Conservation (phyloP, 305 asterid genomes). For the Fraxinus sp. region DNA sequence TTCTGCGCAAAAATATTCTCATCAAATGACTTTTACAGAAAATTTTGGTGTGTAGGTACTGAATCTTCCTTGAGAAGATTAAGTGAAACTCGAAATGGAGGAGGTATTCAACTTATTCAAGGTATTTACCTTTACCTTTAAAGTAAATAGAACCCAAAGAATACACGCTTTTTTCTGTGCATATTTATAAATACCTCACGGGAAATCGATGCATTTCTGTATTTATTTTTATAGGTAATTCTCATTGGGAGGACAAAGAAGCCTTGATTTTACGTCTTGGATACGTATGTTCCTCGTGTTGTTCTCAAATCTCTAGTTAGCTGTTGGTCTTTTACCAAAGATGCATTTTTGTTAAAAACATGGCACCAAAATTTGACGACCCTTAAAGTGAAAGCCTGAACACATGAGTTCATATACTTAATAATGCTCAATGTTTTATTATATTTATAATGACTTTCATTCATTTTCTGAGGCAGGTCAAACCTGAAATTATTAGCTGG, state of each 20-base stretch:
- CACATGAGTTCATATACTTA: neutral
- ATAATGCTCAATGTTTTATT: slow-evolving; percentile 1
- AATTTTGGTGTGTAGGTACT: slow-evolving; percentile 35
- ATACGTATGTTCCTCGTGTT: slow-evolving; percentile 51
- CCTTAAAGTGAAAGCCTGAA: slow-evolving; percentile 2
- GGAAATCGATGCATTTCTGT: neutral
- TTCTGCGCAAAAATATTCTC: neutral
- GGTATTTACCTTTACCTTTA: slow-evolving; percentile 8
- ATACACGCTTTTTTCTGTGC: neutral
- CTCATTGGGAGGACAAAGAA: slow-evolving; percentile 68
- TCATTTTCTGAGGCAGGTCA: slow-evolving; percentile 49
- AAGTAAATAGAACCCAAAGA: neutral
- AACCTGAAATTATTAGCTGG: slow-evolving; percentile 83
- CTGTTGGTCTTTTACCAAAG: slow-evolving; percentile 7
- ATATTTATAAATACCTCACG: neutral
- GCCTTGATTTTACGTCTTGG: slow-evolving; percentile 70
- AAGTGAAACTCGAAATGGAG: slow-evolving; percentile 28
- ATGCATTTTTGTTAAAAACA: neutral
- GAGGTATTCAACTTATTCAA: slow-evolving; percentile 21
- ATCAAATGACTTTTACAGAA: slow-evolving; percentile 2
- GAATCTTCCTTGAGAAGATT: slow-evolving; percentile 33
- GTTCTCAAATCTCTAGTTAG: slow-evolving; percentile 17
- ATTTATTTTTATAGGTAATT: slow-evolving; percentile 45
- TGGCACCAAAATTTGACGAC: slow-evolving; percentile 3
- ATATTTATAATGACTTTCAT: neutral